These are phyloP conservation scores for Cardamine resedifolia DNA, from an alignment of 345 rosid genomes.

Conservation along the genomic window DNA sequence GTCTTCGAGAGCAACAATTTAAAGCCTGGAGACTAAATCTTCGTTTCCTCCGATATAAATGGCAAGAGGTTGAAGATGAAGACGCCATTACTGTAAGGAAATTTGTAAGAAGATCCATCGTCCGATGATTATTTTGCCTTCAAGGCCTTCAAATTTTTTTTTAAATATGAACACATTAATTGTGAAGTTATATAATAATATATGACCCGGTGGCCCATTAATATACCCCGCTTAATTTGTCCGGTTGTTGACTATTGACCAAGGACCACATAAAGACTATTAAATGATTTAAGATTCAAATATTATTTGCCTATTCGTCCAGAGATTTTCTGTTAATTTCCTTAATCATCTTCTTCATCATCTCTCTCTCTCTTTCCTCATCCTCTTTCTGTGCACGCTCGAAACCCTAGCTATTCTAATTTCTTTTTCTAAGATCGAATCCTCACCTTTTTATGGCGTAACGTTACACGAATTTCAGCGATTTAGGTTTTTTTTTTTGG, in stretches of 20 bases:
- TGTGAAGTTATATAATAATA: background rate
- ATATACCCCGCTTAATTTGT: slow-evolving; percentile 12
- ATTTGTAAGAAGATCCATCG: background rate
- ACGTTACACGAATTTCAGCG: slow-evolving; percentile 24
- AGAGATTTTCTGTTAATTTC: background rate
- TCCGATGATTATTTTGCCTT: background rate
- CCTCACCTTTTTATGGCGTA: slow-evolving; percentile 28
- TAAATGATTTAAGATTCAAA: slow-evolving; percentile 27
- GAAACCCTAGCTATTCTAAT: slow-evolving; percentile 39
- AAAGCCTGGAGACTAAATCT: slow-evolving; percentile 19
- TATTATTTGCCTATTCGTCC: slow-evolving; percentile 14
- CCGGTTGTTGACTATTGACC: slow-evolving; percentile 25
- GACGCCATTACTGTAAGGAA: slow-evolving; percentile 45
- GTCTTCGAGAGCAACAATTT: too few species aligned
- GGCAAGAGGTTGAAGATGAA: slow-evolving; percentile 44
- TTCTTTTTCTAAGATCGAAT: slow-evolving; percentile 9
- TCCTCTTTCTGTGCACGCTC: slow-evolving; percentile 5
- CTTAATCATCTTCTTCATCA: slow-evolving; percentile 5
- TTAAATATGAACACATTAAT: background rate
- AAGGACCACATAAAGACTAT: slow-evolving; percentile 19
- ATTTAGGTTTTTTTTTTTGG: background rate
- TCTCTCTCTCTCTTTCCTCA: background rate
- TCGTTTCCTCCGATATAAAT: too few species aligned
- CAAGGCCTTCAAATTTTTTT: background rate
- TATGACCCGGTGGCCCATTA: background rate